Base-by-base conservation (phyloP, 768 basidiomycete species). In the Amanita molliuscula region DNA sequence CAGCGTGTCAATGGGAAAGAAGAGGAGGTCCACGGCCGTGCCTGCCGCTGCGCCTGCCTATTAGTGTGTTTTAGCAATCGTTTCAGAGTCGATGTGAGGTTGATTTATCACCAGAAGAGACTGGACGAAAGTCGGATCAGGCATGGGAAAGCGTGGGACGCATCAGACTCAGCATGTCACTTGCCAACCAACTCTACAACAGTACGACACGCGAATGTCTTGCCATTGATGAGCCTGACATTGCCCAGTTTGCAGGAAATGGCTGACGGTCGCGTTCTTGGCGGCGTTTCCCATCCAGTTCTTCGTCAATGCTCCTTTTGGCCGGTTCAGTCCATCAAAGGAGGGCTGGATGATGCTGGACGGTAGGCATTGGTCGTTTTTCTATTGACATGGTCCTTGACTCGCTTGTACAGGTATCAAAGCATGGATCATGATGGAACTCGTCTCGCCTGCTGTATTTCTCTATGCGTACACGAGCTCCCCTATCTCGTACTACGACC, bases 1-100 rank as follows among this genome's bases (percentile, higher is more conserved):
- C 62, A 98, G 67, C 0, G 95, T 96, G 68, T 99, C 95, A 51
- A 99, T 81, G 1, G 95, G 95, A 65, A 92, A 99, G 71, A 99
- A 94, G 18, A 96, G 76, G 40, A 97, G 76, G 67, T 99, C 95
- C 15, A 97, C 95, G 2, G 91, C 76, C 6, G 90, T 86, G 23
- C 95, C 95, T 28, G 96, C 91, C n/a, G 84, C 64, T 18, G 87
- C 94, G 21, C 95, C 92, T 37, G 89, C 85, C 87, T 92, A 51
- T 23, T 23, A 31, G 23, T 7, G 20, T 37, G 16, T 29, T 33
- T 41, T 42, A 34, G 28, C 42, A 28, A 37, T n/a, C 3, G 28
- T 45, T 38, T 26, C 15, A 36, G 5, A n/a, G 2, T 8, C 50
- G 16, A 9, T 11, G n/a, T 25, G 28, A 41, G 44, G 36, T 57